Conservation (phyloP, 208 protist species). For the Willaertia magna region DNA sequence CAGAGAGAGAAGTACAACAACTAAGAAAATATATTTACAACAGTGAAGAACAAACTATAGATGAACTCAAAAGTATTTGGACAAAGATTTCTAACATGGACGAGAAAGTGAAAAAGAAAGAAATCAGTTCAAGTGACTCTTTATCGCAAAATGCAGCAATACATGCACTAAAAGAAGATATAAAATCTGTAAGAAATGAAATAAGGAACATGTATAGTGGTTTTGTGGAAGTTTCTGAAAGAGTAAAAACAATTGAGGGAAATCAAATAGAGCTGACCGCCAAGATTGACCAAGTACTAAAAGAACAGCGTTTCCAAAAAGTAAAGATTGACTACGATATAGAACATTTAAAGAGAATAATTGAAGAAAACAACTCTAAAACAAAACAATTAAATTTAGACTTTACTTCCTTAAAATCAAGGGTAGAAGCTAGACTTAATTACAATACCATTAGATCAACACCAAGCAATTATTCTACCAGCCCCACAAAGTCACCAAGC, state of each 20-base stretch:
- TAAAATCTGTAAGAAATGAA: background rate
- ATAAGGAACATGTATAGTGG: background rate
- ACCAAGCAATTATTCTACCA: too few species aligned
- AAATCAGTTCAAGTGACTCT: background rate
- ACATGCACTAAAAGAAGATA: background rate
- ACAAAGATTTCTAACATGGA: background rate
- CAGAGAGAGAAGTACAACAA: background rate
- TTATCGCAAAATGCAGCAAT: background rate
- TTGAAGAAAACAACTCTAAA: background rate
- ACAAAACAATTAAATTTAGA: background rate
- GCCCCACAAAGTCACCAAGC: too few species aligned
- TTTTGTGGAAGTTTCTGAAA: background rate
- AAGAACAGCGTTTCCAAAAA: background rate
- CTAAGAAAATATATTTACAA: background rate
- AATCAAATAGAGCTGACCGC: background rate
- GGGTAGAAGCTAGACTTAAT: background rate
- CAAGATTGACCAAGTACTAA: background rate
- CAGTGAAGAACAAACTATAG: background rate
- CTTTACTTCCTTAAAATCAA: background rate
- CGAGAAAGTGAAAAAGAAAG: background rate
- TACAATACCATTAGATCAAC: too few species aligned
- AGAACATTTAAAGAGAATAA: background rate
- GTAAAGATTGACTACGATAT: background rate
- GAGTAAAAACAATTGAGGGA: background rate
- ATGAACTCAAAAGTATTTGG: background rate